phyloP scores from a whole-genome alignment of 768 basidiomycete genomes.

The Termitomyces bulborhizus region DNA sequence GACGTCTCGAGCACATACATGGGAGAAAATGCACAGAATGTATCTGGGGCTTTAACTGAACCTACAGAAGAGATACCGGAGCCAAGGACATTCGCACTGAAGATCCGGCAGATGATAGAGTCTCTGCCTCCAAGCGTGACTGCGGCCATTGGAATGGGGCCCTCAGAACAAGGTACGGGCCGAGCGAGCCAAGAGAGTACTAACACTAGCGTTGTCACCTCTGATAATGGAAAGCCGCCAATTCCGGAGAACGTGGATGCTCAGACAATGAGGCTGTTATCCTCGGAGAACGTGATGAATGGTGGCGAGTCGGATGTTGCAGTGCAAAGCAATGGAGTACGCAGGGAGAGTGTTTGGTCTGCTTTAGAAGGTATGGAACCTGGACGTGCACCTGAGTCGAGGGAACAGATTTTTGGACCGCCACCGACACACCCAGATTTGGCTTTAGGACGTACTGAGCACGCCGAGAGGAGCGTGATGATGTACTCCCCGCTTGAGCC shows the following conservation, averaged over 20 bases:
- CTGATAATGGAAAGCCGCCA: conserved; percentile 26
- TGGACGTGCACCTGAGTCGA: conserved; percentile 13
- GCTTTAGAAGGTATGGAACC: conserved; percentile 45
- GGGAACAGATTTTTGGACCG: background rate
- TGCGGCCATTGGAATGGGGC: conserved; percentile 9
- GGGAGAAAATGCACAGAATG: conserved; percentile 1
- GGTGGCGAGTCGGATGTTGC: conserved; percentile 25
- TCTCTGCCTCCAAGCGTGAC: conserved; percentile 24
- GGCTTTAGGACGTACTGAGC: conserved; percentile 19
- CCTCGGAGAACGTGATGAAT: conserved; percentile 61
- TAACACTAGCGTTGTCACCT: background rate
- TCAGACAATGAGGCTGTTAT: conserved; percentile 42
- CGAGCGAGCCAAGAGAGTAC: background rate
- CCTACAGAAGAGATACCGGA: conserved; percentile 20
- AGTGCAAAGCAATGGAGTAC: conserved; percentile 14
- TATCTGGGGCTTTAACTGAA: background rate
- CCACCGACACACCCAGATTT: conserved; percentile 14
- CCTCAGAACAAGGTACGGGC: conserved; percentile 2
- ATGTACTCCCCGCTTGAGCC: conserved; percentile 70
- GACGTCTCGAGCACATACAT: conserved; percentile 17
- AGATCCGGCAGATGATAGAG: conserved; percentile 30
- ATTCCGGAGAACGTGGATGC: conserved; percentile 40
- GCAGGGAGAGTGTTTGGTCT: conserved; percentile 50
- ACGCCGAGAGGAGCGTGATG: conserved; percentile 60
- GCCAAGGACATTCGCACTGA: conserved; percentile 30